phyloP scores from a whole-genome alignment of 768 basidiomycete genomes.

The Tulasnella sp. region DNA sequence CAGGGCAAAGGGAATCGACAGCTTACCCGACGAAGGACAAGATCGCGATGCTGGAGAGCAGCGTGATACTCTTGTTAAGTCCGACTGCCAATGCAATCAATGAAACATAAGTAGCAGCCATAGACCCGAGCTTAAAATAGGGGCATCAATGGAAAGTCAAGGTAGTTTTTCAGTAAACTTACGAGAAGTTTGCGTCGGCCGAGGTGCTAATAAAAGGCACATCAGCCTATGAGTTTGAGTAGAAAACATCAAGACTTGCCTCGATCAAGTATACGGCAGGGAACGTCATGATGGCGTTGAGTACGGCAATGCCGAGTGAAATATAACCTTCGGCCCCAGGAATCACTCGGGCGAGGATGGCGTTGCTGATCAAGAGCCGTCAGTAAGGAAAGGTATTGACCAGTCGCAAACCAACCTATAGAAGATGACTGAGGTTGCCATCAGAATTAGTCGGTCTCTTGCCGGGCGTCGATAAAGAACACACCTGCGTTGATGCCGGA shows the following conservation, averaged over 20 bases:
- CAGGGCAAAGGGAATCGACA: not conserved
- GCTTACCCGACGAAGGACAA: conserved; percentile 11
- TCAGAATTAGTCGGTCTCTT: not conserved
- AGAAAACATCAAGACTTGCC: conserved; percentile 20
- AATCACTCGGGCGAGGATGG: conserved; percentile 13
- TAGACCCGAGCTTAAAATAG: conserved; percentile 19
- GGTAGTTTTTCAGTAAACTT: conserved; percentile 22
- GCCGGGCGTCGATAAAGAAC: conserved; percentile 20
- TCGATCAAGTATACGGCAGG: conserved; percentile 30
- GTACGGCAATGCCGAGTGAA: conserved; percentile 19
- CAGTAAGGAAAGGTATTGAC: not conserved
- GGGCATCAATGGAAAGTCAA: not conserved
- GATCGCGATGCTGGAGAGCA: conserved; percentile 12
- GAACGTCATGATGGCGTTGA: conserved; percentile 33
- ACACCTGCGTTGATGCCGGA: conserved; percentile 22
- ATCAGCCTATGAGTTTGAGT: not conserved
- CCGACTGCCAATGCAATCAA: conserved; percentile 20
- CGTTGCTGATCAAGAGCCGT: conserved; percentile 4
- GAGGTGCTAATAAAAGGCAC: not conserved
- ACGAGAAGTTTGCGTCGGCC: conserved; percentile 24
- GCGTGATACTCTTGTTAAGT: conserved; percentile 12
- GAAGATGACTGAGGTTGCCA: conserved; percentile 7
- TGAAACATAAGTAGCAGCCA: conserved; percentile 1
- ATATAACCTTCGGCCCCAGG: conserved; percentile 16
- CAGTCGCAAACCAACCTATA: conserved; percentile 5